Percentiles rank a stretch among this genome's conserved stretches.
Evolutionary conservation across 1,139 yeast genomes (phyloP).

Genomic region (Candida sp.): DNA sequence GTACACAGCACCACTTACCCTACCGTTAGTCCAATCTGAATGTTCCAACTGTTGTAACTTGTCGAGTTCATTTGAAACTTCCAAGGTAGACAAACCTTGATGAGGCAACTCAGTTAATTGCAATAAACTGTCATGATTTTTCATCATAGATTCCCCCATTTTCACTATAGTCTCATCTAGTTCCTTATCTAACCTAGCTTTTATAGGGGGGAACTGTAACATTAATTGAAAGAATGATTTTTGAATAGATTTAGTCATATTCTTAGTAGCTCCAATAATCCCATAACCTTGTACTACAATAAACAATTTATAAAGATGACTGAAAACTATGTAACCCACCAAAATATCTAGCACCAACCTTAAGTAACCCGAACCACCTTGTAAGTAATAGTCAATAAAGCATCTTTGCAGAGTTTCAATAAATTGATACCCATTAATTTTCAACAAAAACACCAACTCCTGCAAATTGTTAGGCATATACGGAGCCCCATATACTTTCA

Average conservation of each 20-base stretch:
- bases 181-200: conserved; percentile 57
- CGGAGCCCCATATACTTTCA: conserved; percentile 7
- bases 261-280: conserved; percentile 18
- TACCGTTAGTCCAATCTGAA: conserved; percentile 79
- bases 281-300: conserved; percentile 38
- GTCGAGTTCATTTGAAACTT: conserved; percentile 48
- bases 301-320: conserved; percentile 8
- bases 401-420: background rate
- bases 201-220: conserved; percentile 53
- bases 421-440: conserved; percentile 1
- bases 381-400: conserved; percentile 8
- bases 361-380: conserved; percentile 10
- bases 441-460: conserved; percentile 3
- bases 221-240: conserved; percentile 27
- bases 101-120: conserved; percentile 55
- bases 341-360: conserved; percentile 23
- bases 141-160: conserved; percentile 55
- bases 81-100: conserved; percentile 47
- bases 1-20: conserved; percentile 93
- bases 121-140: conserved; percentile 42
- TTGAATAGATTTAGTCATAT: conserved; percentile 9
- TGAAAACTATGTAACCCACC: conserved; percentile 15
- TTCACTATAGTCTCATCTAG: conserved; percentile 42
- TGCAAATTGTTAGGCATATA: conserved; percentile 5
- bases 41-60: conserved; percentile 52